Evolutionary conservation across 192 early-diverging fungal genomes (phyloP).

Genomic region (Rhizophlyctis rosea): DNA sequence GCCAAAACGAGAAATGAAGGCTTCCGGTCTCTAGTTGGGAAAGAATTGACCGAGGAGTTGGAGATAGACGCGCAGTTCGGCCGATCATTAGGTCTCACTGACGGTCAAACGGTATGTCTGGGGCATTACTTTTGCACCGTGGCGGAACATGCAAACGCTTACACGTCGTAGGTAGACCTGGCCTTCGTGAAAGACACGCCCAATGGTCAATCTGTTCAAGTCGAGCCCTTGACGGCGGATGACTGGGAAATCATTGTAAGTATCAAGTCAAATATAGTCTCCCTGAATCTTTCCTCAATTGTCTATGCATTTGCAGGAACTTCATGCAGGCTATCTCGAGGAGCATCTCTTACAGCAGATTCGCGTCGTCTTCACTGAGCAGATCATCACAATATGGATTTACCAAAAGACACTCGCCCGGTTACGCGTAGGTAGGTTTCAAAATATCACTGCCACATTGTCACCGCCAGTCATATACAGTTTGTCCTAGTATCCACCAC

Average conservation of each 20-base stretch:
- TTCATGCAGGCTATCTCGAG: constrained; percentile 47
- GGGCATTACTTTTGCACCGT: background rate
- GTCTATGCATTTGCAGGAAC: constrained; percentile 23
- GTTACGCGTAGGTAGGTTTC: constrained; percentile 31
- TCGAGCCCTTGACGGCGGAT: constrained; percentile 42
- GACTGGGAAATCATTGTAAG: constrained; percentile 54
- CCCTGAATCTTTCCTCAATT: background rate
- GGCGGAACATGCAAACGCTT: background rate
- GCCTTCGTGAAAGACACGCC: constrained; percentile 16
- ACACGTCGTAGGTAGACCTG: constrained; percentile 14
- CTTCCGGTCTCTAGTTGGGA: background rate
- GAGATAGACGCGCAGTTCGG: constrained; percentile 32
- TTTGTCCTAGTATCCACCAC: constrained; percentile 25
- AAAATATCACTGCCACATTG: background rate
- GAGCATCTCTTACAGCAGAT: constrained; percentile 45
- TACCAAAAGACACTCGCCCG: constrained; percentile 28
- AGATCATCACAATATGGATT: constrained; percentile 41
- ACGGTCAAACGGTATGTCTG: constrained; percentile 21
- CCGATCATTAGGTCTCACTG: constrained; percentile 12
- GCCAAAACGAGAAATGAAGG: background rate
- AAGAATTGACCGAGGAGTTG: constrained; percentile 2
- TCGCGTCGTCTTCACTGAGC: constrained; percentile 33
- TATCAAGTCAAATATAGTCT: background rate
- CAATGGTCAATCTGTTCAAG: constrained; percentile 28
- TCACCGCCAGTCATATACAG: background rate